Percentiles rank a stretch among this genome's conserved stretches.
Conservation (phyloP, 1,139 yeast genomes). For the Protomyces arabidopsidicola region DNA sequence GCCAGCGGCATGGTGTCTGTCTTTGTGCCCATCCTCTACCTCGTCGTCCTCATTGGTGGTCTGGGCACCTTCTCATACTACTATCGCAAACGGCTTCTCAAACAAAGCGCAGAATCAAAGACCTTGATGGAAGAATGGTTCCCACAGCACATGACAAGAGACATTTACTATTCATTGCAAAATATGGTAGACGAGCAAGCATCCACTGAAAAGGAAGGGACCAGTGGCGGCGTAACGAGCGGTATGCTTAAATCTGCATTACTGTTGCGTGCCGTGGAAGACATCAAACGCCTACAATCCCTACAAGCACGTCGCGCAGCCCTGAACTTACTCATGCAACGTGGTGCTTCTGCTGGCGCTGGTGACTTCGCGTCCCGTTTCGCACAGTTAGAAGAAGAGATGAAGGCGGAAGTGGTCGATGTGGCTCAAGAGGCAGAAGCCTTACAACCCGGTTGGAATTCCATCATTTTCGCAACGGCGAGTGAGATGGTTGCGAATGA, state of each 20-base stretch:
- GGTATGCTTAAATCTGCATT: slow-evolving; percentile 51
- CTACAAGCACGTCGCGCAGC: slow-evolving; percentile 69
- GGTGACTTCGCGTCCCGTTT: slow-evolving; percentile 81
- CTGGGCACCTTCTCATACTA: slow-evolving; percentile 66
- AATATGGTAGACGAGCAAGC: not conserved
- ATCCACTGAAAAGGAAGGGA: not conserved
- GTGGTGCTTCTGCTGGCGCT: slow-evolving; percentile 56
- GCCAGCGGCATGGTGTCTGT: slow-evolving; percentile 37
- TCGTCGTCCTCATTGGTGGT: slow-evolving; percentile 65
- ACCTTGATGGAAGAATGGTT: slow-evolving; percentile 61
- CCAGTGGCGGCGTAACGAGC: not conserved
- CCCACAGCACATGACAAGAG: slow-evolving; percentile 63
- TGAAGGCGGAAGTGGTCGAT: slow-evolving; percentile 74
- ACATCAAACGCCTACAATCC: slow-evolving; percentile 60
- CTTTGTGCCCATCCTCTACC: slow-evolving; percentile 76
- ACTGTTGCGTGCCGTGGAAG: slow-evolving; percentile 67
- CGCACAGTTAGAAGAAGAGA: slow-evolving; percentile 68
- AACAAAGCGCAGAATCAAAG: slow-evolving; percentile 8
- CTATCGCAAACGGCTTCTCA: slow-evolving; percentile 41
- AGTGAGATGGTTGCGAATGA: slow-evolving; percentile 55
- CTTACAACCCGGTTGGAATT: slow-evolving; percentile 75
- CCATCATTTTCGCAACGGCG: slow-evolving; percentile 67
- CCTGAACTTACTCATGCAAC: slow-evolving; percentile 68
- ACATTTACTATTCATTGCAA: slow-evolving; percentile 55
- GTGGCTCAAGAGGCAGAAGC: slow-evolving; percentile 72